Evolutionary conservation across 2,329 filamentous ascomycete species (phyloP), one percentile per base, ranked within the genome.

Genomic region (Penicillium aurantiogriseum): DNA sequence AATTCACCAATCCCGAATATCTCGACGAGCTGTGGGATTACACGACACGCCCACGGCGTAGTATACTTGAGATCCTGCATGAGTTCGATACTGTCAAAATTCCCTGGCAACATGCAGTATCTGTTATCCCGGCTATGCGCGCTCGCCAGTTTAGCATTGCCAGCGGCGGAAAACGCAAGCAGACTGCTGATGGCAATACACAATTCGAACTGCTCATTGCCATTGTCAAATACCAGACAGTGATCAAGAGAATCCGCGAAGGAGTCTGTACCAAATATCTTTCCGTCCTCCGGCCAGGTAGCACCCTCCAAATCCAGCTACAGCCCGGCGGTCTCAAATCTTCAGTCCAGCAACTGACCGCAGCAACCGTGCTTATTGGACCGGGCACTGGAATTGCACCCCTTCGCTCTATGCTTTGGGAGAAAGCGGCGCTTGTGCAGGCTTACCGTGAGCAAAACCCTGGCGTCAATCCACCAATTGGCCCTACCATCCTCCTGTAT

Each of bases 1-100:
- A 99, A 70, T 94, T 99, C 67, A 87, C 87, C 1, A 84, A 89
- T 66, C 86, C 91, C 0, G 83, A 89, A 45, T 90, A 88, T 66
- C 85, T 93, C 6, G 92, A 97, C 66, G 94, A 99, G 66, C 88
- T 96, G 55, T 97, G 91, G 77, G 93, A 99, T 76, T 99, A 99
- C 71, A 94, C 94, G 1, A 92, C 92, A 0, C 87, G 94, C 9
- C 90, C 93, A 0, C 88, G 92, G 35, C 88, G 94, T 35, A 95
- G 90, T 57, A 96, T 97, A 56, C 79, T 99, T 6, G 94, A 99
- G 75, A 88, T 96, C 4, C 82, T 99, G 29, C 87, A 93, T 56
- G 94, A 99, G 66, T 99, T 99, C 67, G 84, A 89, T 42, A 88
- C 85, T 0, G 88, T 97, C 54, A 88, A 87, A 60, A 85, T 99